These are phyloP conservation scores for Aspergillus pseudonomiae DNA, from an alignment of 2,329 filamentous ascomycete species.

Conservation along the genomic window DNA sequence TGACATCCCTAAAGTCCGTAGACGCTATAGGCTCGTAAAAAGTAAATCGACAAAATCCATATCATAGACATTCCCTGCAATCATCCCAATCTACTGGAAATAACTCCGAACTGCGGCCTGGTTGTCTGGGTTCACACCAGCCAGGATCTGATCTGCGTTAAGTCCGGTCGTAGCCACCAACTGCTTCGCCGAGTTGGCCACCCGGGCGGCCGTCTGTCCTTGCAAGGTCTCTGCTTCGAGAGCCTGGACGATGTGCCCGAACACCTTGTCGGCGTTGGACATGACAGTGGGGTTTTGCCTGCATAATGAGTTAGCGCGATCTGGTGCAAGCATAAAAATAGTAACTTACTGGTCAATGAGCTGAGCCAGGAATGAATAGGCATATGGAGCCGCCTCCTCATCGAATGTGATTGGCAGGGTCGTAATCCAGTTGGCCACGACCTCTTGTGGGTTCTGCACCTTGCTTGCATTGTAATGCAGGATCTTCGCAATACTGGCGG, in stretches of 20 bases:
- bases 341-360: slow-evolving; percentile 87
- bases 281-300: slow-evolving; percentile 86
- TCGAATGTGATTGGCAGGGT: slow-evolving; percentile 92
- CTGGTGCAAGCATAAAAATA: background rate
- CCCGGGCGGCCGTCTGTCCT: slow-evolving; percentile 76
- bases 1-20: slow-evolving; percentile 3
- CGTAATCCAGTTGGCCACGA: slow-evolving; percentile 84
- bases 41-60: slow-evolving; percentile 1
- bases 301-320: slow-evolving; percentile 11
- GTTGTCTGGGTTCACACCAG: slow-evolving; percentile 75
- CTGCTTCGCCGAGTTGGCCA: slow-evolving; percentile 76
- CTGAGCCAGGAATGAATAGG: slow-evolving; percentile 88
- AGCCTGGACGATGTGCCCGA: slow-evolving; percentile 82
- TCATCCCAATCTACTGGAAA: slow-evolving; percentile 56
- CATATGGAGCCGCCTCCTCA: slow-evolving; percentile 95
- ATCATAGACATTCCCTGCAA: slow-evolving; percentile 15
- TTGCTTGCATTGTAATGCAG: slow-evolving; percentile 83
- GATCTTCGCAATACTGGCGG: slow-evolving; percentile 94
- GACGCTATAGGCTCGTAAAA: slow-evolving; percentile 13
- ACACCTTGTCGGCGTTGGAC: slow-evolving; percentile 76
- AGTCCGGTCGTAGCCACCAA: slow-evolving; percentile 74
- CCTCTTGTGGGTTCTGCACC: slow-evolving; percentile 73
- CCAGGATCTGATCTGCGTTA: slow-evolving; percentile 74
- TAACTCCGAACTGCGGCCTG: slow-evolving; percentile 78
- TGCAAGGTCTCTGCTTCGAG: slow-evolving; percentile 89